Evolutionary conservation across 768 basidiomycete genomes (phyloP).

Genomic region (Lentinula lateritia): DNA sequence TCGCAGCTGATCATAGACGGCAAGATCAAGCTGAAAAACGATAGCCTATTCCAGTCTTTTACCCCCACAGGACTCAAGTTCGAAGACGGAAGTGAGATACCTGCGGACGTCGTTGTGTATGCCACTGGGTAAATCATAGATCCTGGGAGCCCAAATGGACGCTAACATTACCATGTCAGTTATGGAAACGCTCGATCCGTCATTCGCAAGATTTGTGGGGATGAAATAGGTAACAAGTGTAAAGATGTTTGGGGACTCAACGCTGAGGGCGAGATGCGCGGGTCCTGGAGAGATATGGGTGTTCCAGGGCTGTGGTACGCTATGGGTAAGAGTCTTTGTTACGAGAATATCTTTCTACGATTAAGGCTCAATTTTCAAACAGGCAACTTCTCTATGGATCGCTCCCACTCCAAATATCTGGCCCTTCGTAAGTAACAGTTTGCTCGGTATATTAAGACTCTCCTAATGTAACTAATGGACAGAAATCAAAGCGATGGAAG

Average conservation of each 20-base stretch:
- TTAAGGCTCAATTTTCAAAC: neutral
- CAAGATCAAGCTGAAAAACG: conserved; percentile 67
- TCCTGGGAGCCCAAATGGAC: neutral
- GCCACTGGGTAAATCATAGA: conserved; percentile 44
- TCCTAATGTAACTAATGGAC: neutral
- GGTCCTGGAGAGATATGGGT: conserved; percentile 45
- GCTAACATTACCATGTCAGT: conserved; percentile 18
- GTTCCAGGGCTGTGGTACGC: conserved; percentile 49
- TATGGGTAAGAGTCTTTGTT: conserved; percentile 35
- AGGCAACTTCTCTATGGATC: conserved; percentile 52
- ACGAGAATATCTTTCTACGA: neutral
- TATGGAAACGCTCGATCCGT: conserved; percentile 38
- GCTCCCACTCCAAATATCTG: conserved; percentile 59
- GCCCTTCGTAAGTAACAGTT: conserved; percentile 48
- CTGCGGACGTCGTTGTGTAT: conserved; percentile 53
- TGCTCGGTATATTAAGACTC: neutral
- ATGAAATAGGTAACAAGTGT: conserved; percentile 37
- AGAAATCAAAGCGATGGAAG: conserved; percentile 11
- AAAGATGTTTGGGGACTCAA: conserved; percentile 62
- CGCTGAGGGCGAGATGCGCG: conserved; percentile 56
- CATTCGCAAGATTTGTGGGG: conserved; percentile 39
- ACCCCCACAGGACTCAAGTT: conserved; percentile 39
- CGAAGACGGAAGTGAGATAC: conserved; percentile 38
- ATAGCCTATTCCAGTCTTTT: conserved; percentile 41
- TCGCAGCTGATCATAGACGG: conserved; percentile 60